phyloP scores from a whole-genome alignment of 1,139 yeast species.

The Hansenula lynferdii region DNA sequence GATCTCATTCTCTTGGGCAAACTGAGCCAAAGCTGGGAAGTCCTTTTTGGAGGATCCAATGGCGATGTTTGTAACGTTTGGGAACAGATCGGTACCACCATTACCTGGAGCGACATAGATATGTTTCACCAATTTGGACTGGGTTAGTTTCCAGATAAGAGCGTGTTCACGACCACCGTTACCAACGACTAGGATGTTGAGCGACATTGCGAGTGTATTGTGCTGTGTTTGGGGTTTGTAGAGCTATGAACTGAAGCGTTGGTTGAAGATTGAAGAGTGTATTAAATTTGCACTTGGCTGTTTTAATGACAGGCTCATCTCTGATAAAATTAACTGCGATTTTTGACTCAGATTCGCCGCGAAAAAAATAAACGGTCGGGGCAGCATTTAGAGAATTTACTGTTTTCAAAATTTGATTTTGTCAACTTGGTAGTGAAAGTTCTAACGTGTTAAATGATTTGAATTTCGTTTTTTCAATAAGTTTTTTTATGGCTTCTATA shows the following conservation, averaged over 20 bases:
- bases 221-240: background rate
- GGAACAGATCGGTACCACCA: conserved; percentile 72
- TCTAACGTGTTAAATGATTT: no score
- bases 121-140: conserved; percentile 64
- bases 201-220: conserved; percentile 22
- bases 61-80: conserved; percentile 66
- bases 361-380: background rate
- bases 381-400: no score
- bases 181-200: conserved; percentile 84
- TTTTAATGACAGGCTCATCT: background rate
- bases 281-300: background rate
- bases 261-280: background rate
- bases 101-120: conserved; percentile 96
- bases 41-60: conserved; percentile 58
- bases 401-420: no score
- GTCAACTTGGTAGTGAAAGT: no score
- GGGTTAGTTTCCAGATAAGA: conserved; percentile 84
- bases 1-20: conserved; percentile 66
- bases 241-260: background rate
- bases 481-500: no score
- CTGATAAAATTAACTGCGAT: background rate
- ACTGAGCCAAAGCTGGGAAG: conserved; percentile 54
- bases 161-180: conserved; percentile 99
- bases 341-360: background rate
- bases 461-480: no score